These are phyloP conservation scores for Coniochaeta prunicola DNA, from an alignment of 2,329 filamentous ascomycete genomes.

Conservation along the genomic window DNA sequence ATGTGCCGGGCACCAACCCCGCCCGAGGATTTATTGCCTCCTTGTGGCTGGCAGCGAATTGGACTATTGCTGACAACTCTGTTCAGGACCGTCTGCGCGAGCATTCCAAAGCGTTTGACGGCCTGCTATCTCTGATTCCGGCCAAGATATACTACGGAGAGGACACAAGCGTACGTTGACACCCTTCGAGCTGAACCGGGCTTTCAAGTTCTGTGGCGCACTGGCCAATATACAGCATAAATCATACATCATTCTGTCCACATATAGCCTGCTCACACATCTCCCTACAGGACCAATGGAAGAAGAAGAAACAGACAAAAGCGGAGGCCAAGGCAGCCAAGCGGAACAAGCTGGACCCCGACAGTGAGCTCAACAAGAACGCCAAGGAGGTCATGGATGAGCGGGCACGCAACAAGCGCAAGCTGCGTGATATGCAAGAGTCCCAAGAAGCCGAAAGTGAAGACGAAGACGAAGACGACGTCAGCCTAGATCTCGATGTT, in stretches of 20 bases:
- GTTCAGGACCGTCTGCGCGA: slow-evolving; percentile 47
- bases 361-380: slow-evolving; percentile 69
- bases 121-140: slow-evolving; percentile 78
- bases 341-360: slow-evolving; percentile 83
- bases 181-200: slow-evolving; percentile 3
- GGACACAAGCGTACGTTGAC: slow-evolving; percentile 66
- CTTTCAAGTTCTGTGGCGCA: slow-evolving; percentile 3
- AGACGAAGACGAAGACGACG: slow-evolving; percentile 34
- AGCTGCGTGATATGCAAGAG: slow-evolving; percentile 57
- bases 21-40: slow-evolving; percentile 4
- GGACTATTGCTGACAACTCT: neutral
- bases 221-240: too few relatives aligned
- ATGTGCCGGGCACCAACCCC: slow-evolving; percentile 18
- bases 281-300: slow-evolving; percentile 73
- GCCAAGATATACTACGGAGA: slow-evolving; percentile 87
- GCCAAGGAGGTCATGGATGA: slow-evolving; percentile 93
- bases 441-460: slow-evolving; percentile 33
- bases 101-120: slow-evolving; percentile 72
- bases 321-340: slow-evolving; percentile 77
- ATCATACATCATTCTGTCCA: too few relatives aligned
- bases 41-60: slow-evolving; percentile 14
- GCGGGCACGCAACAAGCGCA: slow-evolving; percentile 67
- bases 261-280: neutral
- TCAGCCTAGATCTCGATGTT: slow-evolving; percentile 39
- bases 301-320: slow-evolving; percentile 91